A percentile compares a stretch with the other conserved stretches of the same genome.
phyloP scores from a whole-genome alignment of 495 filamentous ascomycete species.

The Aspergillus incahuasiensis region DNA sequence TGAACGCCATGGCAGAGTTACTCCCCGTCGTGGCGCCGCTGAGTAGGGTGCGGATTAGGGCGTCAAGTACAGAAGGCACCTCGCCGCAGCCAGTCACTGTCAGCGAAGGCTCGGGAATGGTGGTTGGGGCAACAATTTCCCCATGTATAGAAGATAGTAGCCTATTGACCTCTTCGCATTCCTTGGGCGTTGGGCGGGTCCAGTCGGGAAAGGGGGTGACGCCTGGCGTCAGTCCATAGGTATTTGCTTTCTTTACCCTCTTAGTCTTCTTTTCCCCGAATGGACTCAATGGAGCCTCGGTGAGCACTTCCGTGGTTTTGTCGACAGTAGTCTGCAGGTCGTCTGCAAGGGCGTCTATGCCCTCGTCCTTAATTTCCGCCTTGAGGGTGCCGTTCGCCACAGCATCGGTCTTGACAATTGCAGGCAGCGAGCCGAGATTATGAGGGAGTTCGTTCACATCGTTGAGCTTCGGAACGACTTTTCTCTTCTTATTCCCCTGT shows the following conservation, averaged over 20 bases:
- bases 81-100: slow-evolving; percentile 87
- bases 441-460: slow-evolving; percentile 38
- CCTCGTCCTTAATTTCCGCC: slow-evolving; percentile 11
- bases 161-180: slow-evolving; percentile 69
- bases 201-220: slow-evolving; percentile 65
- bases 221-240: slow-evolving; percentile 42
- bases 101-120: slow-evolving; percentile 70
- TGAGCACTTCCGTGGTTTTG: slow-evolving; percentile 14
- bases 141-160: slow-evolving; percentile 67
- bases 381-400: neutral
- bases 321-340: slow-evolving; percentile 20
- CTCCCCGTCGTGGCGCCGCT: slow-evolving; percentile 68
- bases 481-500: slow-evolving; percentile 16
- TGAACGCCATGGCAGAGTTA: slow-evolving; percentile 65
- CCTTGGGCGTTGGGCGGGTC: slow-evolving; percentile 60
- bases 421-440: slow-evolving; percentile 30
- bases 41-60: slow-evolving; percentile 73
- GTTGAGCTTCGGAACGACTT: slow-evolving; percentile 8
- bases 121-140: slow-evolving; percentile 57
- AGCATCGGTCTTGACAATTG: neutral
- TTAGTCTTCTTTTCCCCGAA: slow-evolving; percentile 6
- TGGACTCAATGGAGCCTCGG: neutral
- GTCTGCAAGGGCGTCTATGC: slow-evolving; percentile 5
- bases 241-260: slow-evolving; percentile 24
- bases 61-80: slow-evolving; percentile 87